Evolutionary conservation across 768 basidiomycete species (phyloP).

Genomic region (Pholiota microspora): DNA sequence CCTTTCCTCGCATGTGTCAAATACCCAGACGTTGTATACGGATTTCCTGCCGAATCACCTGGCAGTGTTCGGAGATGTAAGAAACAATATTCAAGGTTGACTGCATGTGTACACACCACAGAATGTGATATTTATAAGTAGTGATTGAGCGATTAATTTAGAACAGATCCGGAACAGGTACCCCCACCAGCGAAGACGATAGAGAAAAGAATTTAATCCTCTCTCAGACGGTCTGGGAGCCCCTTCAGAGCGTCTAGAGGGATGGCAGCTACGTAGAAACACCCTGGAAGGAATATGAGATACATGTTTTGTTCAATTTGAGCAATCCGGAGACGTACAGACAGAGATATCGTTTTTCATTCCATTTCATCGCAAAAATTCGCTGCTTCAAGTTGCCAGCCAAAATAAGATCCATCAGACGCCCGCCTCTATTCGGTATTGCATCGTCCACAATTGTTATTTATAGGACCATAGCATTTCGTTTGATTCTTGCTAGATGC

Average conservation of each 20-base stretch:
- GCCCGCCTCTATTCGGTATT: constrained; percentile 77
- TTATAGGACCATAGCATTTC: constrained; percentile 50
- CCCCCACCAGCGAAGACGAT: constrained; percentile 76
- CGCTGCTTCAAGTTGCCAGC: constrained; percentile 78
- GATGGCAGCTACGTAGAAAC: constrained; percentile 77
- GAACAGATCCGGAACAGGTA: too few species aligned
- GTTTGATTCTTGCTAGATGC: constrained; percentile 48
- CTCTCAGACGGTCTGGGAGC: constrained; percentile 65
- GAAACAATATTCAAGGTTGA: too few species aligned
- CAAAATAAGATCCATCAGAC: constrained; percentile 83
- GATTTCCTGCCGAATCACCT: constrained; percentile 87
- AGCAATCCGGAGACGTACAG: constrained; percentile 46
- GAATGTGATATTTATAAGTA: constrained; percentile 70
- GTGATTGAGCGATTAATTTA: constrained; percentile 2
- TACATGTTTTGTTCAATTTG: neutral
- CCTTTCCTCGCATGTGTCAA: constrained; percentile 65
- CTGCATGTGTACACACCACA: constrained; percentile 49
- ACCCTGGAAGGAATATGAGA: constrained; percentile 45
- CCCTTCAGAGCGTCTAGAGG: constrained; percentile 59
- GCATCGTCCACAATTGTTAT: constrained; percentile 72
- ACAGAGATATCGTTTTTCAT: constrained; percentile 70
- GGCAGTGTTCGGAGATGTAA: too few species aligned
- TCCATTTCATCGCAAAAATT: constrained; percentile 90
- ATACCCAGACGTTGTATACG: constrained; percentile 69
- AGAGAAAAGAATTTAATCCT: constrained; percentile 62